These are phyloP conservation scores for Fusarium sp. DNA, from an alignment of 2,329 filamentous ascomycete genomes.

Conservation along the genomic window DNA sequence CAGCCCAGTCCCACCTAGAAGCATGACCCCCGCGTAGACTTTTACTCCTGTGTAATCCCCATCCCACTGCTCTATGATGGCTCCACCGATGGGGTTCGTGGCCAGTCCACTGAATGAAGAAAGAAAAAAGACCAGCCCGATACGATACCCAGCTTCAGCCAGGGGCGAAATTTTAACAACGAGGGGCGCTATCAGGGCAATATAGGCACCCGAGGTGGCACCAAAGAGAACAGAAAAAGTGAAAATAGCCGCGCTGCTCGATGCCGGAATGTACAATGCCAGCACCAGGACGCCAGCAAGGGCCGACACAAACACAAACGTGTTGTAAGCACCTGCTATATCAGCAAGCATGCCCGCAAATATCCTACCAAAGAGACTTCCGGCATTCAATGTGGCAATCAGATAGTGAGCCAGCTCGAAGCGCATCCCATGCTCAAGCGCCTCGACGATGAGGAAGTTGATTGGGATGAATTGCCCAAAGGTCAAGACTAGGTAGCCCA, in stretches of 20 bases:
- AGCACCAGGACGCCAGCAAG: background rate
- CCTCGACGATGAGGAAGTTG: constrained; percentile 2
- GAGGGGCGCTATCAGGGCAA: background rate
- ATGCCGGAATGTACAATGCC: background rate
- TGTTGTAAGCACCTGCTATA: background rate
- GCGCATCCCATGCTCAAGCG: background rate
- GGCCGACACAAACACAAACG: background rate
- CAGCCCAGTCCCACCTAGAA: too few species aligned
- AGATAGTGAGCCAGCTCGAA: background rate
- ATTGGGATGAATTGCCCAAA: constrained; percentile 9
- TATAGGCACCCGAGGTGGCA: background rate
- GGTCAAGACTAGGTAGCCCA: constrained; percentile 1
- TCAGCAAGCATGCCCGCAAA: background rate
- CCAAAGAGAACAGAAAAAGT: background rate
- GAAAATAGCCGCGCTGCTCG: background rate
- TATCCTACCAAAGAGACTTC: background rate
- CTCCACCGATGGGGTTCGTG: too few species aligned
- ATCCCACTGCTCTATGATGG: too few species aligned
- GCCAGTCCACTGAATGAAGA: too few species aligned
- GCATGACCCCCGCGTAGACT: too few species aligned
- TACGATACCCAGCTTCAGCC: background rate
- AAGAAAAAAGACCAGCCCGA: background rate
- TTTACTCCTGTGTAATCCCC: too few species aligned
- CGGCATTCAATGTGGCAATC: background rate
- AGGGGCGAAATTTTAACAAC: background rate